Evolutionary conservation across 148 eudicot genomes (phyloP), one percentile per base, ranked within the genome.

Genomic region (Talinum fruticosum): DNA sequence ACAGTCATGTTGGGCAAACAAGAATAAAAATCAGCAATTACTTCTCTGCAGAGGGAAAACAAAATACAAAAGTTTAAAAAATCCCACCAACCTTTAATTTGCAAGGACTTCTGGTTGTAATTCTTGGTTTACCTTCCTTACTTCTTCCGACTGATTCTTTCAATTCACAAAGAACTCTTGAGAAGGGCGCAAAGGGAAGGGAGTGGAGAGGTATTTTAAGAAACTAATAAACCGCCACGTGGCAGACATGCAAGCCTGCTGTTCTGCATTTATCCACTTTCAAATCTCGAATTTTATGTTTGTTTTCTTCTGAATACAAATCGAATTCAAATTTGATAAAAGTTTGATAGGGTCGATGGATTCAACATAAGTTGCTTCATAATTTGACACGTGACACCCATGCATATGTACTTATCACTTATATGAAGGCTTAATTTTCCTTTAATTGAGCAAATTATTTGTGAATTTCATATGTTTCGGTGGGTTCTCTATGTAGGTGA

Each of bases 241-340:
- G 71, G 68, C 76, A 47, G 2, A 82, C 85, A 79, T 82, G 85
- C 85, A 74, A 0, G 32, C 7, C 3, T 18, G 24, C 34, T 5
- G 2, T 1, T 6, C 0, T 38, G 28, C 69, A 69, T 71, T 73
- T 74, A 59, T 73, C 75, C 34, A 2, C 15, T 69, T 53, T 2
- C 8, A 12, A 41, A 6, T n/a, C n/a, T n/a, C n/a, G n/a, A n/a
- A n/a, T n/a, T n/a, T n/a, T n/a, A n/a, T n/a, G n/a, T n/a, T n/a
- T n/a, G n/a, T n/a, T n/a, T n/a, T n/a, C n/a, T n/a, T n/a, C n/a
- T n/a, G n/a, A 12, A 41, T 41, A 8, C 3, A 41, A 41, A 2
- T 41, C 8, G 1, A 41, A 41, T 41, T 41, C 45, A 41, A 41
- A 41, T 41, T 1, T 41, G 45, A 41, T 41, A 6, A 6, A 6